A percentile compares a stretch with the other conserved stretches of the same genome.
phyloP scores from a whole-genome alignment of 1,284 basidiomycete species.

The Ustilago crameri region DNA sequence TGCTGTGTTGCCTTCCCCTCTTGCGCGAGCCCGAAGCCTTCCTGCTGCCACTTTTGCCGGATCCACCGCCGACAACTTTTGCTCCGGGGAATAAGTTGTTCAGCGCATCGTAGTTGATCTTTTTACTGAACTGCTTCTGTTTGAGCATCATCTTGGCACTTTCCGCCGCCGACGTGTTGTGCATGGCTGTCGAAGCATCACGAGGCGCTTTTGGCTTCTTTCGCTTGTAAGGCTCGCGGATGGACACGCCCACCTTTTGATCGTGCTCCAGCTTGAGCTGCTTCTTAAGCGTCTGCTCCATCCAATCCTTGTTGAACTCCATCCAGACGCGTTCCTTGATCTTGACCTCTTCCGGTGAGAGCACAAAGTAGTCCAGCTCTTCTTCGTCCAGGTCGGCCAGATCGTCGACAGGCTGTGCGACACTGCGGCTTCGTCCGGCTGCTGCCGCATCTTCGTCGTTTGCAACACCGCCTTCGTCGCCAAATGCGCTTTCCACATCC shows the following conservation, averaged over 20 bases:
- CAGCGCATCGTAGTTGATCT: slow-evolving; percentile 67
- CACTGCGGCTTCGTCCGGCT: slow-evolving; percentile 8
- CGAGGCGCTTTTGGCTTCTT: slow-evolving; percentile 60
- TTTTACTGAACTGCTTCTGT: slow-evolving; percentile 63
- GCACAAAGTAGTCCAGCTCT: slow-evolving; percentile 84
- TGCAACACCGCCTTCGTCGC: slow-evolving; percentile 13
- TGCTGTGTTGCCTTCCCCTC: slow-evolving; percentile 32
- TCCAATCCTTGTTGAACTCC: slow-evolving; percentile 91
- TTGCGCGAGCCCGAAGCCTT: slow-evolving; percentile 9
- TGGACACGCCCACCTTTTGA: slow-evolving; percentile 62
- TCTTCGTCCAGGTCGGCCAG: slow-evolving; percentile 79
- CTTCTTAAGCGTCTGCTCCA: slow-evolving; percentile 75
- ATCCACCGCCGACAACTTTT: slow-evolving; percentile 29
- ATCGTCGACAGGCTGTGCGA: slow-evolving; percentile 38
- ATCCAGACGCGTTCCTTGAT: slow-evolving; percentile 97
- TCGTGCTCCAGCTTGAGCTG: slow-evolving; percentile 66
- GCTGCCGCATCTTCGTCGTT: slow-evolving; percentile 21
- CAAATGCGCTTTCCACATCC: slow-evolving; percentile 43
- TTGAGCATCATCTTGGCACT: slow-evolving; percentile 65
- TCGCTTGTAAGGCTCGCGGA: slow-evolving; percentile 52
- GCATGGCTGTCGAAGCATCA: slow-evolving; percentile 59
- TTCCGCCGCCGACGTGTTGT: slow-evolving; percentile 62
- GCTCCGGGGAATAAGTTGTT: slow-evolving; percentile 59
- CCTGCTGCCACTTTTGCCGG: slow-evolving; percentile 14
- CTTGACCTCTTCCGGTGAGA: slow-evolving; percentile 85